Evolutionary conservation across 169 alveolate species (phyloP), one percentile per base, ranked within the genome.

Genomic region (Plasmodium fragile): DNA sequence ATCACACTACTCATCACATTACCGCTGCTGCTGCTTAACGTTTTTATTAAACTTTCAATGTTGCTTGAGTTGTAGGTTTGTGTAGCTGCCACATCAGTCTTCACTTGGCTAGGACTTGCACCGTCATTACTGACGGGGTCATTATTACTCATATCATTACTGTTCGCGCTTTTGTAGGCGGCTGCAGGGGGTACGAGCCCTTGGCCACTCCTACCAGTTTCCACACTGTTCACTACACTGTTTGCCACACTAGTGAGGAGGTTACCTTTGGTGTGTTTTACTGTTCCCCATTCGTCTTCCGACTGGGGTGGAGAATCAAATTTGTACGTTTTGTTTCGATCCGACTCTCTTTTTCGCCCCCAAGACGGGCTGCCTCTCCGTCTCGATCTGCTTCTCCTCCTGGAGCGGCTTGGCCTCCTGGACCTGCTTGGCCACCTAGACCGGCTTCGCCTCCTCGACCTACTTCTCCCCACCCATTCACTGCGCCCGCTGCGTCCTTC

Each of bases 221-320:
- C 52, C 0, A 7, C 52, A 41, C 18, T 13, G 10, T 49, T 49
- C 3, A n/a, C 52, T 4, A 7, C 52, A 41, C 18, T 13, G 10
- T 49, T 49, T n/a, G n/a, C n/a, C 3, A 49, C 79, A 83, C 18
- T 25, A 39, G 71, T 22, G 41, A 5, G 18, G 53, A 13, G 41
- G 53, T 41, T 83, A 83, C 52, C 25, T 0, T 28, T 65, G 36
- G 6, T 65, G 75, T 25, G n/a, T 75, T 85, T 85, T 11, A 5
- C 75, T 7, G 28, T 45, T 11, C n/a, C 55, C 0, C 28, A 52
- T 6, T 85, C 93, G 16, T 77, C 65, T 34, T 13, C 39, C 22
- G 93, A 85, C 22, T 75, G 72, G 3, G 93, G 93, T 10, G 93
- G 93, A 41, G 93, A 85, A 53, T 85, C 93, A 75, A 85, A 85